Base-by-base conservation (phyloP, 805 yeast genomes). In the Candida vartiovaarae region DNA sequence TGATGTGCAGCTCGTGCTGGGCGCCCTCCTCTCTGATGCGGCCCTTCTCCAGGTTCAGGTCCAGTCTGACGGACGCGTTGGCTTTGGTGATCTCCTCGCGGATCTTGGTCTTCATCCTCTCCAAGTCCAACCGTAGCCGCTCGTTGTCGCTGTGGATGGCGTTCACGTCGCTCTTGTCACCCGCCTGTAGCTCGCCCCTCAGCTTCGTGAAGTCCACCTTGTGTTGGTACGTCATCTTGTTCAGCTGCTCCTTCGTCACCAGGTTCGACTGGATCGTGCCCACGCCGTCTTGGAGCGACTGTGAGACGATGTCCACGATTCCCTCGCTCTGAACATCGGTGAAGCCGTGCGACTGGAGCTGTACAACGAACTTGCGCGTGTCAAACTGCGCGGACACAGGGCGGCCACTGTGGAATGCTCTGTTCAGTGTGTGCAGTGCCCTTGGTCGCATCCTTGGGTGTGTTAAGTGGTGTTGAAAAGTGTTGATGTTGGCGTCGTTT, bases 201-300 rank as follows among this genome's bases (percentile, higher is more conserved):
- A 93, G 74, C 59, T 91, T 91, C 33, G 96, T 93, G 71, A 93
- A 91, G 60, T 93, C 98, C 30, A 93, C 97, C 55, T 91, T 87
- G 57, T 93, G 98, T 61, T 91, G 96, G 63, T 93, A 93, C 4
- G 96, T 84, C 58, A 89, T 76, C 52, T 89, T 80, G 29, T 86
- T 80, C 37, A 91, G 72, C 36, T 82, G 80, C 54, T 89, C 96
- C 54, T 88, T 82, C 26, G 89, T 78, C n/a, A 91, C 95, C 44
- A 91, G 66, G 56, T 84, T 84, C 33, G 81, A 72, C 8, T 90
- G 80, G 26, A 88, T 80, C 44, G 83, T 78, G 24, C 75, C 74
- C 29, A 89, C 79, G 4, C 96, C 93, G 50, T 87, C 93, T 54
- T 81, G 80, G 28, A 91, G 75, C 0, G 95, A 88, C 38, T 74